Conservation (phyloP, 345 rosid species). For the Populus alba region DNA sequence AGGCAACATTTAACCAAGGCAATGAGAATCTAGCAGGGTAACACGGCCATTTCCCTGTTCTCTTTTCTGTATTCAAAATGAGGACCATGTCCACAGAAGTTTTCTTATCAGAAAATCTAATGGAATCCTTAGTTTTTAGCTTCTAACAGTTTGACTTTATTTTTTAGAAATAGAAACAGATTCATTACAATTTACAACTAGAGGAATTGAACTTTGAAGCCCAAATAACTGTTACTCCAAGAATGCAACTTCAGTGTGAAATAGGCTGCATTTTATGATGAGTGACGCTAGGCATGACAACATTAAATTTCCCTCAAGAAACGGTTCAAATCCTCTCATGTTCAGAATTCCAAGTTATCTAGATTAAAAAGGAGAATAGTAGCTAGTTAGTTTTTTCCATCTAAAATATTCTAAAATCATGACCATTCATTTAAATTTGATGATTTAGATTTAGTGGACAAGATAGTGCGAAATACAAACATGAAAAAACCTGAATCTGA, state of each 20-base stretch:
- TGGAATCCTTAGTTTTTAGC: background rate
- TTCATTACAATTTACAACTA: background rate
- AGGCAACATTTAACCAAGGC: background rate
- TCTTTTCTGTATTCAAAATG: conserved; percentile 1
- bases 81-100: background rate
- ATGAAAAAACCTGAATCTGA: background rate
- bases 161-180: background rate
- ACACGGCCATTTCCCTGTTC: background rate
- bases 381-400: background rate
- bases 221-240: background rate
- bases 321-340: background rate
- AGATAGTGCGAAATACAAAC: background rate
- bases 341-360: background rate
- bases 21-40: background rate
- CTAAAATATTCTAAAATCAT: background rate
- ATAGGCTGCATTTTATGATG: background rate
- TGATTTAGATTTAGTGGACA: background rate
- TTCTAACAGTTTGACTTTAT: background rate
- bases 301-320: background rate
- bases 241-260: background rate
- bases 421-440: background rate
- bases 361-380: background rate
- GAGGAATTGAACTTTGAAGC: background rate
- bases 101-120: background rate
- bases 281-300: background rate